phyloP scores from a whole-genome alignment of 805 yeast genomes.

The Hanseniaspora valbyensis region DNA sequence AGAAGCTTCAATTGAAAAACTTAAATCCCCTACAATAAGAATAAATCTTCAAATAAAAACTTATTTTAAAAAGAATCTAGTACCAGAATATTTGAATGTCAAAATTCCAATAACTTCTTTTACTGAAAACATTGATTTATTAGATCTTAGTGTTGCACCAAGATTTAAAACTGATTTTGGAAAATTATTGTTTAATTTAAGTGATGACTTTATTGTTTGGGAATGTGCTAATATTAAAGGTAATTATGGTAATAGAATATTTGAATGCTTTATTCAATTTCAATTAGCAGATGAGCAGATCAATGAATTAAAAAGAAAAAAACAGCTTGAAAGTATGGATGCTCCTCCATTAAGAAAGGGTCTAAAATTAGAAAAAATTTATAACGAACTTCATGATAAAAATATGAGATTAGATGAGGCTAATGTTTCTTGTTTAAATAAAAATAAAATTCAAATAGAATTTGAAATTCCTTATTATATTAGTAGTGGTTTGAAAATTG shows the following conservation, averaged over 20 bases:
- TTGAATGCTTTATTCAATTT: slow-evolving; percentile 49
- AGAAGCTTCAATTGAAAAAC: slow-evolving; percentile 20
- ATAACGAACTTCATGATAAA: slow-evolving; percentile 26
- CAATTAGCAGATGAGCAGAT: slow-evolving; percentile 26
- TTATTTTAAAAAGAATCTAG: slow-evolving; percentile 29
- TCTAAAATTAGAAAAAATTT: slow-evolving; percentile 27
- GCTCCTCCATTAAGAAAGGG: slow-evolving; percentile 31
- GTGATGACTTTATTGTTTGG: slow-evolving; percentile 64
- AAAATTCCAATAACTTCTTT: slow-evolving; percentile 26
- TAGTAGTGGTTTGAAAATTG: slow-evolving; percentile 56
- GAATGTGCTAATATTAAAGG: slow-evolving; percentile 48
- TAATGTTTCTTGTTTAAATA: background rate
- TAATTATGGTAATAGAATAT: slow-evolving; percentile 42
- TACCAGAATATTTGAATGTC: slow-evolving; percentile 28
- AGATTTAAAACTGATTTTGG: slow-evolving; percentile 66
- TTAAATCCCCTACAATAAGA: slow-evolving; percentile 22
- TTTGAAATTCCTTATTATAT: slow-evolving; percentile 57
- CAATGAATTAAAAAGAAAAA: slow-evolving; percentile 21
- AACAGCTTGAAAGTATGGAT: slow-evolving; percentile 28
- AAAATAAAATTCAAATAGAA: slow-evolving; percentile 34
- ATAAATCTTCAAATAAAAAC: slow-evolving; percentile 25
- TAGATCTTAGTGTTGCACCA: slow-evolving; percentile 39
- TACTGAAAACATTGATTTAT: slow-evolving; percentile 31
- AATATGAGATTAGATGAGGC: background rate
- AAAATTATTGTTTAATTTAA: slow-evolving; percentile 57